Evolutionary conservation across 202 grass and related monocot genomes (phyloP), one percentile per base, ranked within the genome.

Genomic region (Digitaria exilis): DNA sequence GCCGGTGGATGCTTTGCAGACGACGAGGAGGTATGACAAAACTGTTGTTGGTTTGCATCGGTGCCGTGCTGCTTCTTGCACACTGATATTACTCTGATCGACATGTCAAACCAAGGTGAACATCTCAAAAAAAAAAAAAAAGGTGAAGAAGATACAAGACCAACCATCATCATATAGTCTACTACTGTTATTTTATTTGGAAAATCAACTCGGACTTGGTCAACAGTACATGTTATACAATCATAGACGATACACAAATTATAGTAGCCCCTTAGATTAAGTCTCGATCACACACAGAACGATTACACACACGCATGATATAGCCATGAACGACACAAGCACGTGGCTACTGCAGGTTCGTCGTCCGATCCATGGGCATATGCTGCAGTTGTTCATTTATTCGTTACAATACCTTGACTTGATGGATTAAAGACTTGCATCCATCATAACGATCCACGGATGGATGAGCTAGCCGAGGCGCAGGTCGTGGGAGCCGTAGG

Each of bases 401-500:
- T 54, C 50, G 50, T 54, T 54, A 54, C 50, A 54, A 54, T 54
- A 54, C 50, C 50, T 54, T 6, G 50, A 54, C 50, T 39, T 39
- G 50, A 50, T 50, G n/a, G n/a, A n/a, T n/a, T n/a, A n/a, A n/a
- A n/a, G n/a, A n/a, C n/a, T n/a, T n/a, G n/a, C n/a, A n/a, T n/a
- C n/a, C n/a, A n/a, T n/a, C n/a, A n/a, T n/a, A n/a, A n/a, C n/a
- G n/a, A n/a, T 39, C 6, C 37, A 39, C 9, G 5, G 37, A 39
- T 39, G 7, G 37, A 51, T 51, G 5, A 90, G 91, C 35, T 81
- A 98, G 52, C 87, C 92, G 52, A 98, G 93, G 48, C 93, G 93
- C 8, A 98, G 91, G 42, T 98, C 91, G 35, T 98, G 90, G 75
- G 81, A 86, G 39, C 87, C 89, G 68, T 91, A 98, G 69, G 90